Percentiles rank a stretch among this genome's conserved stretches.
These are phyloP conservation scores for Aureobasidium lini DNA, from an alignment of 2,329 filamentous ascomycete genomes.

Conservation along the genomic window DNA sequence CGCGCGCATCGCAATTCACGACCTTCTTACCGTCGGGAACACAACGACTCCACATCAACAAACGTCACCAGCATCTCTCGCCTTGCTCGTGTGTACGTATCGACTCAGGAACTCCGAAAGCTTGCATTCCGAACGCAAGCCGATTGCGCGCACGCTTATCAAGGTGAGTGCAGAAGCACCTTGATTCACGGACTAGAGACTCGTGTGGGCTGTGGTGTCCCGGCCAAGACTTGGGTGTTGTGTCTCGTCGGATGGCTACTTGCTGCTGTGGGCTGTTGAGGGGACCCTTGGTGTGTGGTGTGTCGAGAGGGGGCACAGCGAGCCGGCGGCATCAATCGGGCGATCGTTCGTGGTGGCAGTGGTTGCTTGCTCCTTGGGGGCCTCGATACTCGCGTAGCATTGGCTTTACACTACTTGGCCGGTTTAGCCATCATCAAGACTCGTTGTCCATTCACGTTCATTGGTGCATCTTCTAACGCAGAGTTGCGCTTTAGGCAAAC, in stretches of 20 bases:
- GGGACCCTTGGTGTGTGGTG: background rate
- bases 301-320: constrained; percentile 8
- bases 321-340: constrained; percentile 9
- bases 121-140: constrained; percentile 3
- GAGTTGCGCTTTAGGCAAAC: constrained; percentile 14
- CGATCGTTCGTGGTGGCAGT: background rate
- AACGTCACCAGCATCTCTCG: constrained; percentile 4
- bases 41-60: constrained; percentile 9
- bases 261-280: background rate
- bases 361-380: background rate
- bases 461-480: constrained; percentile 14
- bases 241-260: background rate
- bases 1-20: constrained; percentile 10
- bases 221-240: background rate
- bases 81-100: background rate
- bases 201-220: background rate
- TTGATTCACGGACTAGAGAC: constrained; percentile 8
- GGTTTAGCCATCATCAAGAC: constrained; percentile 13
- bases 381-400: constrained; percentile 11
- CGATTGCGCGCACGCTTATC: constrained; percentile 8
- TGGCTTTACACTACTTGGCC: constrained; percentile 12
- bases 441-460: constrained; percentile 6
- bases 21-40: constrained; percentile 2
- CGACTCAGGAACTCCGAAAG: background rate
- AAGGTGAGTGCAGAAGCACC: constrained; percentile 13